phyloP scores from a whole-genome alignment of 208 protist genomes.

The Leishmania gerbilli region DNA sequence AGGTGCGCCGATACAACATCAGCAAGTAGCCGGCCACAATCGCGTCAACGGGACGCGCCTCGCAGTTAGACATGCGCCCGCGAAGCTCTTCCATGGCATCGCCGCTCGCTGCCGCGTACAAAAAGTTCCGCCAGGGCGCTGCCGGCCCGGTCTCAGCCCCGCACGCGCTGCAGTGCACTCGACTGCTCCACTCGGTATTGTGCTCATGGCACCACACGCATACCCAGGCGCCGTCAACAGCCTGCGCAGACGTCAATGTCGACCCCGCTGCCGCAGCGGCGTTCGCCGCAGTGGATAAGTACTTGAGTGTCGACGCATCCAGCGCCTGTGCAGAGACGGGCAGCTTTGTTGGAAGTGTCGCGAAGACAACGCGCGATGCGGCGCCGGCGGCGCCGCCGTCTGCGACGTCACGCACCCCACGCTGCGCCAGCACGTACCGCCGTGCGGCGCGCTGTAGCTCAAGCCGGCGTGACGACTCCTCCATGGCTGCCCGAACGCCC shows the following conservation, averaged over 20 bases:
- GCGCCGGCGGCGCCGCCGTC: not conserved
- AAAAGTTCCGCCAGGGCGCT: constrained; percentile 77
- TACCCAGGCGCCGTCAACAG: constrained; percentile 58
- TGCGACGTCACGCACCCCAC: constrained; percentile 32
- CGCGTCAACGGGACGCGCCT: constrained; percentile 64
- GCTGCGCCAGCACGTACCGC: constrained; percentile 58
- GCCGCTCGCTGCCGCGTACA: constrained; percentile 39
- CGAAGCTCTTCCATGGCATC: constrained; percentile 76
- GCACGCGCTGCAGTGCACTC: constrained; percentile 72
- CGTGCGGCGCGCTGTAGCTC: constrained; percentile 71
- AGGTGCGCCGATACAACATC: constrained; percentile 82
- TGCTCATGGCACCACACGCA: constrained; percentile 87
- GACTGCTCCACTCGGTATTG: constrained; percentile 68
- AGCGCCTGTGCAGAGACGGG: constrained; percentile 27
- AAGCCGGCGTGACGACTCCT: constrained; percentile 68
- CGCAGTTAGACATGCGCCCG: constrained; percentile 62
- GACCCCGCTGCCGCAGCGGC: not conserved
- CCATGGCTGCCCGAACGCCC: constrained; percentile 65
- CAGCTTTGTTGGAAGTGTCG: constrained; percentile 12
- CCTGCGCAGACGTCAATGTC: not conserved
- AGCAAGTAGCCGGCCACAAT: constrained; percentile 80
- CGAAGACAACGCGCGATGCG: not conserved
- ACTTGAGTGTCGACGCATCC: constrained; percentile 19
- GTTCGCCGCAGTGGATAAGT: constrained; percentile 15
- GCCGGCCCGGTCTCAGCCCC: constrained; percentile 77